Evolutionary conservation across 805 yeast species (phyloP), one percentile per base, ranked within the genome.

Genomic region (Yarrowia sp.): DNA sequence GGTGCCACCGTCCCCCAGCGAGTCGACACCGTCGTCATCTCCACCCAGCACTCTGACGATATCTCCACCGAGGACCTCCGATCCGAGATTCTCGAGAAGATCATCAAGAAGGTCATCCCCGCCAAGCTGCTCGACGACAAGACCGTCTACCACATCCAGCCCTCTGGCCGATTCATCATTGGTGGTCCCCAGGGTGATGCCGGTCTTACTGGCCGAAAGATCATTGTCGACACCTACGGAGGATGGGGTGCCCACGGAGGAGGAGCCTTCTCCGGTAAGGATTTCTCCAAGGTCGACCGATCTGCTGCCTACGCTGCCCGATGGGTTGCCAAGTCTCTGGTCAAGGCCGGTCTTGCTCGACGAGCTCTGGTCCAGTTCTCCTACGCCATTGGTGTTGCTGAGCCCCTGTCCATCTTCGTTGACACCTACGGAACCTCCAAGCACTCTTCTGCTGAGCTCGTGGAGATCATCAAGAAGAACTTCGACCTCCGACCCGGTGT

Each of bases 201-300:
- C 74, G 99, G 99, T 86, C 85, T 95, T 79, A 95, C 99, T 74
- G 99, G 99, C 82, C 92, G 99, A 86, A 95, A 95, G 86, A 95
- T 95, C 82, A 95, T 95, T 77, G 99, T 95, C 79, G 99, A 95
- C 83, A 96, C 99, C 73, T 95, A 95, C 85, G 99, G 99, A 85
- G 99, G 99, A 78, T 96, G 99, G 96, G 98, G 99, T 83, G 98
- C 99, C 78, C 99, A 95, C 86, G 99, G 99, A 84, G 99, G 99
- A 86, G 99, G 99, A 86, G 99, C 99, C 73, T 95, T 95, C 92
- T 90, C 97, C 72, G 99, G 99, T 83, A 95, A 95, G 87, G 99
- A 95, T 83, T 95, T 91, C 91, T 92, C 98, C 81, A 95, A 95
- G 87, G 99, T 95, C 78, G 99, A 95, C 83, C 91, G 99, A 85